phyloP scores from a whole-genome alignment of 2,329 filamentous ascomycete genomes.

The Tympanopsis confertula region DNA sequence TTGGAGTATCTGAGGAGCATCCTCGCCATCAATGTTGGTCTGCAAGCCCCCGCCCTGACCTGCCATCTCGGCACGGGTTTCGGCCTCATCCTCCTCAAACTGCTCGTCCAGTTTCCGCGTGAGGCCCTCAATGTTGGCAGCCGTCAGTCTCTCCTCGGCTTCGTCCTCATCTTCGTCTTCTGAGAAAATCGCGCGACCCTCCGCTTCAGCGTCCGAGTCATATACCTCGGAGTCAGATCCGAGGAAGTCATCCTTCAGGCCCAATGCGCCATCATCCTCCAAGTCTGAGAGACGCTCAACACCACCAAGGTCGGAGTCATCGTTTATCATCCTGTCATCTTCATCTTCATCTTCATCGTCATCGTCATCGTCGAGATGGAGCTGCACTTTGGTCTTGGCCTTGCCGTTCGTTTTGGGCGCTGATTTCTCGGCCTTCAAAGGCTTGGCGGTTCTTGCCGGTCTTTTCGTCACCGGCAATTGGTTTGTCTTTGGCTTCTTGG shows the following conservation, averaged over 20 bases:
- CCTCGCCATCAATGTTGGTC: conserved; percentile 81
- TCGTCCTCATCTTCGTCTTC: conserved; percentile 87
- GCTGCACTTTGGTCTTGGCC: conserved; percentile 18
- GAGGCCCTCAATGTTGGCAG: conserved; percentile 89
- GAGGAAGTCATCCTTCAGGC: conserved; percentile 46
- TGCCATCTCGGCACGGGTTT: conserved; percentile 75
- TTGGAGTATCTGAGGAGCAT: conserved; percentile 48
- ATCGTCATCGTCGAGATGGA: conserved; percentile 7
- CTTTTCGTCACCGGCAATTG: conserved; percentile 20
- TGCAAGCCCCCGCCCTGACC: conserved; percentile 73
- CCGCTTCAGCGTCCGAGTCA: conserved; percentile 59
- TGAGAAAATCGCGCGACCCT: conserved; percentile 68
- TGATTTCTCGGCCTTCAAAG: conserved; percentile 18
- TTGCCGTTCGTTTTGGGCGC: conserved; percentile 16
- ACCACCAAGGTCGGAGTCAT: conserved; percentile 27
- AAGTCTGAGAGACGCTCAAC: conserved; percentile 20
- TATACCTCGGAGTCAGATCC: conserved; percentile 46
- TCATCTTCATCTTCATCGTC: conserved; percentile 28
- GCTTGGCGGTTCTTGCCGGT: conserved; percentile 16
- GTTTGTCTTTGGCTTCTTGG: conserved; percentile 14
- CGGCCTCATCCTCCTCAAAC: conserved; percentile 65
- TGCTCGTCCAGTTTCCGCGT: conserved; percentile 74
- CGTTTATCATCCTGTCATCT: conserved; percentile 29
- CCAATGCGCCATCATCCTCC: conserved; percentile 16
- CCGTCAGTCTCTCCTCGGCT: conserved; percentile 79